These are phyloP conservation scores for Nannizziopsis barbatae DNA, from an alignment of 2,329 filamentous ascomycete genomes.

Conservation along the genomic window DNA sequence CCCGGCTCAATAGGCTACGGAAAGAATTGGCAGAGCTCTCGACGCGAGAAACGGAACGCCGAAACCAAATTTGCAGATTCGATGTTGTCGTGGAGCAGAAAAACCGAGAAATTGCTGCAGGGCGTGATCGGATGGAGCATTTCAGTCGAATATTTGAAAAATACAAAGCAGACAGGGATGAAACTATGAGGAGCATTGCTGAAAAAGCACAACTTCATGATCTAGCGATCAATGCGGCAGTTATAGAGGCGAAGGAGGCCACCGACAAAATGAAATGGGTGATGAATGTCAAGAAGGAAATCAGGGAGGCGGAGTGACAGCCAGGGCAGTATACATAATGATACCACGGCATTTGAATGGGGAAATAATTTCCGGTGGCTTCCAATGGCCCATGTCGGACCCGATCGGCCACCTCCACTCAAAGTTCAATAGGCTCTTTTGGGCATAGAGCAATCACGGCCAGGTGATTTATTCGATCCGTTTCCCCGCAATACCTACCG, in stretches of 20 bases:
- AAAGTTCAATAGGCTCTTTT: no score
- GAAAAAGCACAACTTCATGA: slow-evolving; percentile 24
- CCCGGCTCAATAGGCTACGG: slow-evolving; percentile 29
- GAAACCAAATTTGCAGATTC: slow-evolving; percentile 30
- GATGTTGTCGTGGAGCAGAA: slow-evolving; percentile 39
- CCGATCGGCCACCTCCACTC: no score
- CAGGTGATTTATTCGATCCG: no score
- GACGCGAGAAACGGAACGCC: slow-evolving; percentile 28
- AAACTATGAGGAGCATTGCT: slow-evolving; percentile 27
- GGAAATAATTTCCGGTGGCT: no score
- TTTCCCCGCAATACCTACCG: no score
- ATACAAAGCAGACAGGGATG: slow-evolving; percentile 35
- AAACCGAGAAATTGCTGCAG: slow-evolving; percentile 33
- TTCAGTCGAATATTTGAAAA: slow-evolving; percentile 31
- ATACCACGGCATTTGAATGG: no score
- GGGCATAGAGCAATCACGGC: no score
- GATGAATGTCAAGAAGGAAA: slow-evolving; percentile 30
- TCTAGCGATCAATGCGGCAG: slow-evolving; percentile 26
- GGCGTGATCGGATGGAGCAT: slow-evolving; percentile 32
- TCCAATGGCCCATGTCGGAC: no score
- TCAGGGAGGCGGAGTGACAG: slow-evolving; percentile 2
- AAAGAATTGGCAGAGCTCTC: slow-evolving; percentile 27
- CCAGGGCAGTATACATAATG: neutral
- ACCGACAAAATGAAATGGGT: slow-evolving; percentile 40
- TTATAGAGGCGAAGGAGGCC: slow-evolving; percentile 33